Evolutionary conservation across 164 flowering plant genomes (phyloP), one percentile per base, ranked within the genome.

Genomic region (Hamamelis virginiana): DNA sequence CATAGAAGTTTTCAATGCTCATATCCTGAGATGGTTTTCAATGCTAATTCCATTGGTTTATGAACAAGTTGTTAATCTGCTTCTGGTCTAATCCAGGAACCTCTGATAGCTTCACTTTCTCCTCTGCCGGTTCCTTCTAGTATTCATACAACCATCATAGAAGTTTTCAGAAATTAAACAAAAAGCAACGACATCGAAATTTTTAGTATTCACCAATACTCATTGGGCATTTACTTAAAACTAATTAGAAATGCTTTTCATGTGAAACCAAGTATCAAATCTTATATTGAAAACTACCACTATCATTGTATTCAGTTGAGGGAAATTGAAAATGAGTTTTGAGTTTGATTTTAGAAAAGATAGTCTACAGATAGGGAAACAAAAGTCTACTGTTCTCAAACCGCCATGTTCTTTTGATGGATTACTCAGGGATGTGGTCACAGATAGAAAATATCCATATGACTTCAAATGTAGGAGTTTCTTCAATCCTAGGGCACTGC

Each of bases 61-160:
- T 87, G 68, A 91, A 89, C 96, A 93, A 91, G 62, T 91, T 91
- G 80, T 82, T 91, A 15, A 91, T 87, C 80, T 91, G 96, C 82
- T 86, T 91, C 71, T 81, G 92, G 72, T 89, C 92, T 5, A 89
- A 72, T 41, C 97, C 92, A 0, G 89, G 88, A 1, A 44, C 41
- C 62, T 83, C 85, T 0, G 89, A 73, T 14, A 90, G 80, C 71
- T 75, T 76, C 59, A 68, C 33, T 65, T 90, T 90, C 55, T 90
- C 90, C 61, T 83, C 90, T 77, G 87, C 96, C 95, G 88, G 81
- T 55, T 9, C 27, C 22, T 21, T 21, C 1, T 51, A 51, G n/a
- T 8, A 1, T n/a, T 8, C 22, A 51, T 8, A 16, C 22, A 19
- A 3, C 55, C 22, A 18, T 51, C 55, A 6, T 51, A 18, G 6